Evolutionary conservation across 2,329 filamentous ascomycete genomes (phyloP).

Genomic region (Pseudogymnoascus sp.): DNA sequence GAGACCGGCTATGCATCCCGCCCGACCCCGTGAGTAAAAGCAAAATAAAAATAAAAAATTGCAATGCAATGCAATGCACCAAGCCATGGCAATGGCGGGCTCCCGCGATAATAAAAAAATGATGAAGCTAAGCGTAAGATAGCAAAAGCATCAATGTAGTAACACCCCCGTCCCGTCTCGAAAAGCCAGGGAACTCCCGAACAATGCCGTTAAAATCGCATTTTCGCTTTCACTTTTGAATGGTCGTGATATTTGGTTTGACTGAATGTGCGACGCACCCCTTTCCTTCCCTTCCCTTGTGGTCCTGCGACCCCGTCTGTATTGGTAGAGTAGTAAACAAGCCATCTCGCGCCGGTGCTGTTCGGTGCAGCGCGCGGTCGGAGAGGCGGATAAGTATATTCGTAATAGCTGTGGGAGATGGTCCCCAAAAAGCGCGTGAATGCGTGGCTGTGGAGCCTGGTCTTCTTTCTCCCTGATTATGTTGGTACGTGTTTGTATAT

Average conservation of each 20-base stretch:
- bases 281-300: neutral
- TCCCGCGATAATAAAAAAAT: neutral
- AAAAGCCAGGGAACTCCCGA: slow-evolving; percentile 1
- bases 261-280: neutral
- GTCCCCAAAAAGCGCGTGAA: neutral
- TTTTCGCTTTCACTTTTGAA: neutral
- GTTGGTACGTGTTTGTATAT: neutral
- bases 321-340: neutral
- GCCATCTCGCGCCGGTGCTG: neutral
- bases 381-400: neutral
- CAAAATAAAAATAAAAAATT: neutral
- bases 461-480: neutral
- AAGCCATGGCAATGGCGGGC: neutral
- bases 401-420: neutral
- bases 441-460: neutral
- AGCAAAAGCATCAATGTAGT: neutral
- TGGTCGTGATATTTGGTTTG: neutral
- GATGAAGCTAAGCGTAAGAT: neutral
- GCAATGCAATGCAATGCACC: neutral
- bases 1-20: neutral
- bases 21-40: neutral
- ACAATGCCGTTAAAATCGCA: neutral
- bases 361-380: neutral
- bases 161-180: neutral
- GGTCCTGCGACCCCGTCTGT: neutral